Evolutionary conservation across 805 yeast species (phyloP).

Genomic region (Wickerhamomyces rabaulensis): DNA sequence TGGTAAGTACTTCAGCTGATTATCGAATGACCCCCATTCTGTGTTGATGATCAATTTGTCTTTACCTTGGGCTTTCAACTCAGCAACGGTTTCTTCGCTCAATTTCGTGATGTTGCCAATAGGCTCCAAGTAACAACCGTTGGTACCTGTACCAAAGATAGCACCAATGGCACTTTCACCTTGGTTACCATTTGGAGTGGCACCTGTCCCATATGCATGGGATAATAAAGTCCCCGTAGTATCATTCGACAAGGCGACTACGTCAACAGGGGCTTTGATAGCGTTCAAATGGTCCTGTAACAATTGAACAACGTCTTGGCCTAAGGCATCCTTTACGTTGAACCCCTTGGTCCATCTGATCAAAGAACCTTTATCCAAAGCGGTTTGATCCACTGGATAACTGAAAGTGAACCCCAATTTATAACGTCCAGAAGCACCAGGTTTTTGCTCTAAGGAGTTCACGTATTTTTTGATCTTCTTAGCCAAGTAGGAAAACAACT

Average conservation of each 20-base stretch:
- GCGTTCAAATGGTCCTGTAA: constrained; percentile 68
- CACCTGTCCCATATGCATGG: constrained; percentile 70
- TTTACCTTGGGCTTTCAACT: constrained; percentile 37
- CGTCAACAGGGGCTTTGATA: constrained; percentile 68
- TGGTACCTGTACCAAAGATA: constrained; percentile 96
- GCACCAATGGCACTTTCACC: constrained; percentile 82
- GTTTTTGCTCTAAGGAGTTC: constrained; percentile 55
- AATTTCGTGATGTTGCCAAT: constrained; percentile 71
- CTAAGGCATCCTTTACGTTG: constrained; percentile 90
- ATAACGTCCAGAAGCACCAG: constrained; percentile 31
- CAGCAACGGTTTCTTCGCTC: constrained; percentile 37
- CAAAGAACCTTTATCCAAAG: constrained; percentile 71
- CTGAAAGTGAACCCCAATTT: constrained; percentile 92
- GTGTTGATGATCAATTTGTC: constrained; percentile 85
- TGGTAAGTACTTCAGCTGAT: constrained; percentile 70
- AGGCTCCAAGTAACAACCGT: constrained; percentile 88
- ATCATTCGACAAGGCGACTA: constrained; percentile 91
- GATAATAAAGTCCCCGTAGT: constrained; percentile 95
- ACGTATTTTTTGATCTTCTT: constrained; percentile 62
- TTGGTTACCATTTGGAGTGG: constrained; percentile 48
- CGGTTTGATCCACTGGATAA: constrained; percentile 87
- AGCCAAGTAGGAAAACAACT: constrained; percentile 76
- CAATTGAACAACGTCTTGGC: constrained; percentile 89
- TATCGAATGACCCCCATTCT: constrained; percentile 98
- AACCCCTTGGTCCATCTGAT: constrained; percentile 98